A percentile compares a stretch with the other conserved stretches of the same genome.
Conservation (phyloP, 2,329 filamentous ascomycete species). For the Tolypocladium amazonense region DNA sequence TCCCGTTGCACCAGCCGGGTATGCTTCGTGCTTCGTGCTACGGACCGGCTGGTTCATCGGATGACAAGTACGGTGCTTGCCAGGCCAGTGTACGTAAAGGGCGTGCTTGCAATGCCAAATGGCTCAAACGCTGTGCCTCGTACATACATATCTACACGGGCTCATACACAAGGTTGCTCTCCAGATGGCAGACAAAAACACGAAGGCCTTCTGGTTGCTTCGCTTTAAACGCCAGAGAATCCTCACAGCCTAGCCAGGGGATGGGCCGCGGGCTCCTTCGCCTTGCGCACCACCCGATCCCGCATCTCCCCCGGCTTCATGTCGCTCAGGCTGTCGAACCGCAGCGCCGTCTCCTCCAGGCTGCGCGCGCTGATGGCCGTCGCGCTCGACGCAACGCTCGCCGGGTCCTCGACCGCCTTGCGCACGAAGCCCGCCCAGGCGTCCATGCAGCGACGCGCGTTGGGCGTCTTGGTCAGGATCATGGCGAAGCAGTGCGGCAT, state of each 20-base stretch:
- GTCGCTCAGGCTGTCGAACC: constrained; percentile 30
- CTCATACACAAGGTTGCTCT: background rate
- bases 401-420: constrained; percentile 23
- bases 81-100: background rate
- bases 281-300: constrained; percentile 22
- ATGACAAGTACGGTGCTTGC: background rate
- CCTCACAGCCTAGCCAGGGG: constrained; percentile 18
- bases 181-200: background rate
- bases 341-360: constrained; percentile 34
- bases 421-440: constrained; percentile 47
- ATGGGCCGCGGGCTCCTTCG: constrained; percentile 7
- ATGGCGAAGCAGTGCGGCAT: constrained; percentile 71
- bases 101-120: background rate
- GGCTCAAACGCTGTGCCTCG: background rate
- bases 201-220: background rate
- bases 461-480: constrained; percentile 36
- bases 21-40: background rate
- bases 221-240: background rate
- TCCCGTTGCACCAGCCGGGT: background rate
- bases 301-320: constrained; percentile 32
- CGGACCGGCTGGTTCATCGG: background rate
- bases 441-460: constrained; percentile 39
- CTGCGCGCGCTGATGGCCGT: constrained; percentile 38
- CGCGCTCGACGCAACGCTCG: constrained; percentile 26
- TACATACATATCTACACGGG: background rate